A percentile compares a stretch with the other conserved stretches of the same genome.
Evolutionary conservation across 2,329 filamentous ascomycete species (phyloP).

Genomic region (Nakataea oryzae): DNA sequence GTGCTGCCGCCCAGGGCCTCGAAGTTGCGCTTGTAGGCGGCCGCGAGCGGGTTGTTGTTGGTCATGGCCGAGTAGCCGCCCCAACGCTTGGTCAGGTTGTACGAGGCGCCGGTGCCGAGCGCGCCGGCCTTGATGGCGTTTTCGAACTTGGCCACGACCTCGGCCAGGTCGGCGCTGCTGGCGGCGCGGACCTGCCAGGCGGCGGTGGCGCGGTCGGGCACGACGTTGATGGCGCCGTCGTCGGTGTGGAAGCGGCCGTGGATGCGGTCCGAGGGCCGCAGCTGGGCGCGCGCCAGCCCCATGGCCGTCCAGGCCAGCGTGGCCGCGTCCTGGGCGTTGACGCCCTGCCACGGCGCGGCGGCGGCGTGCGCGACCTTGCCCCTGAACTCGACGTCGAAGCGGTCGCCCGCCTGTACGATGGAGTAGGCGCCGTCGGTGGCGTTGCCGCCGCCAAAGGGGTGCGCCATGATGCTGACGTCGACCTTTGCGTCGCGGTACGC

Average conservation of each 20-base stretch:
- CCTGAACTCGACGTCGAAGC: conserved; percentile 9
- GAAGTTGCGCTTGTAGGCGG: conserved; percentile 8
- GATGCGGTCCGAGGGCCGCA: conserved; percentile 4
- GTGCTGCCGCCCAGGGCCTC: conserved; percentile 7
- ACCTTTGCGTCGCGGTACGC: conserved; percentile 28
- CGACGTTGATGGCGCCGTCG: conserved; percentile 7
- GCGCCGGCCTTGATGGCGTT: conserved; percentile 19
- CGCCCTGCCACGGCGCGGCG: conserved; percentile 23
- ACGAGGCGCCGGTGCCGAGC: conserved; percentile 20
- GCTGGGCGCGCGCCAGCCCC: conserved; percentile 19
- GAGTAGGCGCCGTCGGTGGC: conserved; percentile 6
- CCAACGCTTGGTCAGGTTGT: conserved; percentile 23
- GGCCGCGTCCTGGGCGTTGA: conserved; percentile 27
- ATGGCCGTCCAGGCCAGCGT: conserved; percentile 22
- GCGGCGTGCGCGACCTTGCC: conserved; percentile 24
- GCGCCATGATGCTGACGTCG: conserved; percentile 27
- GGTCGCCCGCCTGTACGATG: background rate
- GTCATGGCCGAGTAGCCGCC: conserved; percentile 20
- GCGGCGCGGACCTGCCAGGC: conserved; percentile 48
- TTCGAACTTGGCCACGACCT: conserved; percentile 13
- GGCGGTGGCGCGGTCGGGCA: conserved; percentile 37
- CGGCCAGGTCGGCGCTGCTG: conserved; percentile 17
- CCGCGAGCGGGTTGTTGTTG: conserved; percentile 16
- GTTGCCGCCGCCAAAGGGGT: conserved; percentile 27
- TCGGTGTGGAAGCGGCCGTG: conserved; percentile 7